Base-by-base conservation (phyloP, 345 rosid species). In the Sisymbrium altissimum region DNA sequence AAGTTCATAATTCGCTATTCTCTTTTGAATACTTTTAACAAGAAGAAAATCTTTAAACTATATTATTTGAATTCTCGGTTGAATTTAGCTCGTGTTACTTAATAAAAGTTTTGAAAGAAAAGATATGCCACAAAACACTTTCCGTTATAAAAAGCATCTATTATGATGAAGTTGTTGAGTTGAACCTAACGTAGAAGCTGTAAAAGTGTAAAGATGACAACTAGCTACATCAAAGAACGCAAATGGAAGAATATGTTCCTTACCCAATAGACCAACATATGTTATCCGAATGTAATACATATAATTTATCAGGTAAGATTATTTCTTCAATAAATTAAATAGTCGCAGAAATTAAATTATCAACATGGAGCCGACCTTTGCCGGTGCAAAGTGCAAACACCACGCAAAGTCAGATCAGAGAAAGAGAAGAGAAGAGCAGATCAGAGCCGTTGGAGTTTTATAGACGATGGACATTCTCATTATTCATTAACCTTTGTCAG, bases 401-500 rank as follows among this genome's bases (percentile, higher is more conserved):
- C 62, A 74, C 50, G 78, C 55, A 67, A 74, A 59, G 68, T 66
- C 72, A 74, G 72, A 65, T 23, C 38, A 64, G 59, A 65, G 43
- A 25, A 66, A 59, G 10, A 35, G 10, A 6, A 19, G n/a, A 5
- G 62, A 6, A 23, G 59, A 66, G 12, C 29, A 35, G 29, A 72
- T 33, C 17, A 65, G 8, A 56, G 45, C 66, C 78, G 78, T 65
- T 36, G n/a, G 39, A 44, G 46, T 44, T 41, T 27, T 64, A 7
- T 25, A 54, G 4, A 5, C 49, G 5, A 33, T 73, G 15, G 48
- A 43, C 49, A 36, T 45, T 73, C 56, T 52, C 66, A 66, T 74
- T 9, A 36, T 33, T 52, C 66, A 66, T 74, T 9, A 36, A 38
- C 41, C 38, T 68, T 75, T 75, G 79, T 75, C 64, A 60, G 69